Evolutionary conservation across 2,329 filamentous ascomycete species (phyloP), one percentile per base, ranked within the genome.

Genomic region (Xylariales sp.): DNA sequence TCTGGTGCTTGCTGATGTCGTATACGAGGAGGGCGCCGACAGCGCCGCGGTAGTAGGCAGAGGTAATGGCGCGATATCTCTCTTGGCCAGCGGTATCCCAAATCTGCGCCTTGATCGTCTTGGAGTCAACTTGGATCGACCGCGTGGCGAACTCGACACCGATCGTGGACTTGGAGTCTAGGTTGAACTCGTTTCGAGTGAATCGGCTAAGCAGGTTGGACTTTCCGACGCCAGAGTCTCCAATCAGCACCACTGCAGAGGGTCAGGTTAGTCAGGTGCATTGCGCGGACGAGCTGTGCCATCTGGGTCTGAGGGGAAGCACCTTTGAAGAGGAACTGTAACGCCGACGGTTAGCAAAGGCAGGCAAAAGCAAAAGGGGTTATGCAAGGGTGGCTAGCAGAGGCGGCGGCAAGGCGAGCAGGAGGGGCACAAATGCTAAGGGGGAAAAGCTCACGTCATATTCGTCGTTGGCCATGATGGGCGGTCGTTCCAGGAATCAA

Each of bases 81-180:
- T 98, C 93, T 74, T 98, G 93, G 53, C 93, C 93, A 52, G 93
- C 93, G 42, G 93, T 98, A 74, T 98, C 93, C 93, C 94, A 98
- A 60, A 98, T 98, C 75, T 98, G 93, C 55, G 93, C 93, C 78
- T 98, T 98, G 82, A 98, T 98, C 49, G 93, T 98, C 80, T 98
- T 98, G 61, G 87, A 86, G 70, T 98, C 93, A 59, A 98, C 93
- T 70, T 97, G 91, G 64, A 98, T 98, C 53, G 89, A 96, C 49
- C 93, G 84, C 54, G 93, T 98, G 56, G 94, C 93, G 65, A 98
- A 98, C 72, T 98, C 93, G 66, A 98, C 93, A 58, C 93, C 93
- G 70, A 98, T 98, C 55, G 93, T 98, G 48, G 93, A 97, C 81
- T 98, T 97, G 66, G 91, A 95, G 72, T 98, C 93, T 52, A 97